Conservation (phyloP, 2,329 filamentous ascomycete species). For the Harringtonia aguacate region DNA sequence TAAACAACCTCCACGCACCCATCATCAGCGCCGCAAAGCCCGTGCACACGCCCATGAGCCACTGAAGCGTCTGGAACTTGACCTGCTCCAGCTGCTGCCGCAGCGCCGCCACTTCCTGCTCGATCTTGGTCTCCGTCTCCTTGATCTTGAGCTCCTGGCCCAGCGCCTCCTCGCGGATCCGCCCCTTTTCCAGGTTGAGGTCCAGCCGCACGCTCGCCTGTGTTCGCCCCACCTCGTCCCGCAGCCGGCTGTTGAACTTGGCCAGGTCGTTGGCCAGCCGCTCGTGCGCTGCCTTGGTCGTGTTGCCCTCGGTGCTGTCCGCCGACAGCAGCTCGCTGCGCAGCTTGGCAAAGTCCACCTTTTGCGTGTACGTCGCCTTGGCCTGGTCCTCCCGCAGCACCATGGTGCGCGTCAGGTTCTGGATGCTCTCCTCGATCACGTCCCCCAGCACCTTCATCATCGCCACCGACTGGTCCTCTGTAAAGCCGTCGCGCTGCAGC, state of each 20-base stretch:
- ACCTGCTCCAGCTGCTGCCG: slow-evolving; percentile 90
- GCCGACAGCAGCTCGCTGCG: slow-evolving; percentile 87
- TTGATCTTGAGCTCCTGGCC: slow-evolving; percentile 96
- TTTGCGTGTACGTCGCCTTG: slow-evolving; percentile 71
- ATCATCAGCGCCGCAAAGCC: slow-evolving; percentile 56
- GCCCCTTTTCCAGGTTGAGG: slow-evolving; percentile 90
- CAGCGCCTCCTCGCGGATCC: slow-evolving; percentile 92
- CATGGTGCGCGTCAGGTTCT: slow-evolving; percentile 96
- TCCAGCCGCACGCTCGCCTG: slow-evolving; percentile 89
- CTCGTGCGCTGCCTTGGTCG: slow-evolving; percentile 85
- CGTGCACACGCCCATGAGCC: slow-evolving; percentile 80
- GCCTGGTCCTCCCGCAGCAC: slow-evolving; percentile 89
- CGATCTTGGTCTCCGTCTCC: slow-evolving; percentile 96
- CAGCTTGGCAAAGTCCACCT: slow-evolving; percentile 96
- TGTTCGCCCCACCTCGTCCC: slow-evolving; percentile 89
- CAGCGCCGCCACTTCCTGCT: slow-evolving; percentile 88
- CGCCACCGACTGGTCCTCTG: slow-evolving; percentile 88
- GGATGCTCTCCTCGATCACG: slow-evolving; percentile 94
- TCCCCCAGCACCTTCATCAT: slow-evolving; percentile 98
- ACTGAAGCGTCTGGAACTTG: slow-evolving; percentile 96
- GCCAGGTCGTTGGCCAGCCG: slow-evolving; percentile 88
- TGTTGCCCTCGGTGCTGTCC: slow-evolving; percentile 80
- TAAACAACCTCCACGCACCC: slow-evolving; percentile 60
- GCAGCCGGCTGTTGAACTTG: slow-evolving; percentile 78
- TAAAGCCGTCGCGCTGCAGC: slow-evolving; percentile 84